Evolutionary conservation across 1,284 basidiomycete genomes (phyloP).

Genomic region (Tilletiaria anomala): DNA sequence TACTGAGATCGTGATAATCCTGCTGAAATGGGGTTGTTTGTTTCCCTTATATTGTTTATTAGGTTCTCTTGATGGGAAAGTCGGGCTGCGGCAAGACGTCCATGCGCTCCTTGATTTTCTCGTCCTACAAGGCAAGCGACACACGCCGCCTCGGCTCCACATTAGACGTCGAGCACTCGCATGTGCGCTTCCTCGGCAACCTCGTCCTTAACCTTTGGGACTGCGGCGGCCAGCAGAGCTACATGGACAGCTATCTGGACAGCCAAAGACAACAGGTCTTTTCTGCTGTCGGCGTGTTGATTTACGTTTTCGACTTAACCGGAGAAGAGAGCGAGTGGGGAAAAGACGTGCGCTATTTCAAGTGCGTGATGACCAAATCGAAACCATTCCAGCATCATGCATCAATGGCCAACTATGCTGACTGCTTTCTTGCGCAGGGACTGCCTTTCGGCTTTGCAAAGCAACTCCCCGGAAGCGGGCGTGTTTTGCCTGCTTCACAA

Average conservation of each 20-base stretch:
- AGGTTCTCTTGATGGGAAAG: conserved; percentile 36
- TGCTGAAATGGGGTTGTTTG: too few relatives aligned
- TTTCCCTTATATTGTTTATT: neutral
- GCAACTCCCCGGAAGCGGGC: conserved; percentile 49
- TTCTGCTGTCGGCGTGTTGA: conserved; percentile 53
- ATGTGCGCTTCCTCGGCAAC: conserved; percentile 88
- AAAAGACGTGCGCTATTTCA: conserved; percentile 34
- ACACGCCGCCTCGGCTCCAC: conserved; percentile 85
- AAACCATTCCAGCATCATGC: neutral
- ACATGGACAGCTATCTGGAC: conserved; percentile 89
- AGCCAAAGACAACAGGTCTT: conserved; percentile 83
- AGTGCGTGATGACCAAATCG: conserved; percentile 7
- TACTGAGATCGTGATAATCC: too few relatives aligned
- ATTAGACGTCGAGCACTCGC: conserved; percentile 93
- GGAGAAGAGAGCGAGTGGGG: conserved; percentile 43
- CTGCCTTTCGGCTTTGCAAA: conserved; percentile 24
- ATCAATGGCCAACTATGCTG: neutral
- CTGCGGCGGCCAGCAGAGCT: conserved; percentile 92
- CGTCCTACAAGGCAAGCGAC: conserved; percentile 80
- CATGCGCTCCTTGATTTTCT: conserved; percentile 97
- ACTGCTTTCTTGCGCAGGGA: conserved; percentile 9
- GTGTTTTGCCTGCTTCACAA: conserved; percentile 92
- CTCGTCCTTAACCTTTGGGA: conserved; percentile 93
- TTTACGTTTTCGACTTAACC: conserved; percentile 20
- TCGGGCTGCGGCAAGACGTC: conserved; percentile 59